Base-by-base conservation (phyloP, 2,329 filamentous ascomycete genomes). In the Hawksworthiomyces lignivorus region DNA sequence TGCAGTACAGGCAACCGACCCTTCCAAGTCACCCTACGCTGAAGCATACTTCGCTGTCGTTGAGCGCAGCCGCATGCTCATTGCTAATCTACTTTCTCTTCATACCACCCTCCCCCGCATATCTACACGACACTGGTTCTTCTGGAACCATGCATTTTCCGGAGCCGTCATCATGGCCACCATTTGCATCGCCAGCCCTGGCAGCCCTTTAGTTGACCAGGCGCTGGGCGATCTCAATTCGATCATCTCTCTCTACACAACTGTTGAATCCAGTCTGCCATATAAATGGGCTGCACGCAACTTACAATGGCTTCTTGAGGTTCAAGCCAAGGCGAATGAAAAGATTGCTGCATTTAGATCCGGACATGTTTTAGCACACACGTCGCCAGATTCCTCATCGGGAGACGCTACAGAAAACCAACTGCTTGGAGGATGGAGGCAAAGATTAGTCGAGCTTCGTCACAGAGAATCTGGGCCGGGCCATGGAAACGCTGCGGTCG, bases 21-120 rank as follows among this genome's bases (percentile, higher is more conserved):
- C 28, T 9, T n/a, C n/a, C 7, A 18, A 27, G n/a, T 31, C 36
- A 2, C 27, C 27, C 12, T 39, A 39, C 12, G 36, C 27, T 14
- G 36, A 39, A 7, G 27, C 36, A 2, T 39, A 21, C 14, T 15
- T 31, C 15, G 36, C 27, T 28, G 36, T 39, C 36, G 36, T 39
- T 28, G 36, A 39, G 27, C 36, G 36, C 36, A 39, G 36, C 27
- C 36, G 27, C 36, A 30, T 39, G 36, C 27, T 39, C 6, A 39
- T 39, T 22, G 36, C 36, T 28, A 39, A 39, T 28, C 27, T 39
- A 20, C 26, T 39, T 18, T 39, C 36, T 11, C 36, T 39, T 18
- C 36, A 39, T 28, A 28, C 36, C 27, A 26, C 31, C 18, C 26
- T 39, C 18, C 36, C 36, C 2, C 36, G 36, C 36, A 31, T 39